Conservation (phyloP, 2,329 filamentous ascomycete genomes). For the Cercospora janseana region DNA sequence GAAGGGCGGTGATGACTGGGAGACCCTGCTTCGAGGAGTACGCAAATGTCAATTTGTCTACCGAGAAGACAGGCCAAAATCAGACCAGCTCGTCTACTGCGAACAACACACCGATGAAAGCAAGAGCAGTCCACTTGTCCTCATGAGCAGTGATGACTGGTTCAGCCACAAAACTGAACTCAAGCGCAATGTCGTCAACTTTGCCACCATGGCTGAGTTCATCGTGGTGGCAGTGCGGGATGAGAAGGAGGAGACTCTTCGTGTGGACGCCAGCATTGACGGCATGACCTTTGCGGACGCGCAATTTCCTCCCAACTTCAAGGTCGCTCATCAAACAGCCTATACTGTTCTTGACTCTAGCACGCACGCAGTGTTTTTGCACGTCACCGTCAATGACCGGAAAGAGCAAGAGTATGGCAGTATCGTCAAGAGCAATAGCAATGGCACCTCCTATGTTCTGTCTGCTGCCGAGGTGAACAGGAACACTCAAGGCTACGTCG, state of each 20-base stretch:
- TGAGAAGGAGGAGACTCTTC: constrained; percentile 66
- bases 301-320: constrained; percentile 81
- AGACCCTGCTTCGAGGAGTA: constrained; percentile 69
- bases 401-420: constrained; percentile 71
- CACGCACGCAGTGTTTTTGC: constrained; percentile 89
- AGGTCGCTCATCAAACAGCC: constrained; percentile 71
- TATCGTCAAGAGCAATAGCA: constrained; percentile 97
- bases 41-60: constrained; percentile 85
- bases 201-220: constrained; percentile 95
- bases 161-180: constrained; percentile 65
- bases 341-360: constrained; percentile 96
- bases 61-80: constrained; percentile 56
- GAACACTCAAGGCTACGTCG: constrained; percentile 73
- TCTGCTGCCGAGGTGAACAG: constrained; percentile 80
- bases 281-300: constrained; percentile 78
- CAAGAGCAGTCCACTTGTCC: constrained; percentile 55
- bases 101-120: constrained; percentile 60
- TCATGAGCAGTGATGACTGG: constrained; percentile 76
- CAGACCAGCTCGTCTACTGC: constrained; percentile 63
- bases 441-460: constrained; percentile 90
- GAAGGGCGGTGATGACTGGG: constrained; percentile 77
- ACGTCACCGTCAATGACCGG: constrained; percentile 74
- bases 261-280: constrained; percentile 80
- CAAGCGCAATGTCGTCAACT: constrained; percentile 73
- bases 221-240: constrained; percentile 78